A percentile compares a stretch with the other conserved stretches of the same genome.
Conservation (phyloP, 352 stramenopile species). For the Thraustotheca clavata region DNA sequence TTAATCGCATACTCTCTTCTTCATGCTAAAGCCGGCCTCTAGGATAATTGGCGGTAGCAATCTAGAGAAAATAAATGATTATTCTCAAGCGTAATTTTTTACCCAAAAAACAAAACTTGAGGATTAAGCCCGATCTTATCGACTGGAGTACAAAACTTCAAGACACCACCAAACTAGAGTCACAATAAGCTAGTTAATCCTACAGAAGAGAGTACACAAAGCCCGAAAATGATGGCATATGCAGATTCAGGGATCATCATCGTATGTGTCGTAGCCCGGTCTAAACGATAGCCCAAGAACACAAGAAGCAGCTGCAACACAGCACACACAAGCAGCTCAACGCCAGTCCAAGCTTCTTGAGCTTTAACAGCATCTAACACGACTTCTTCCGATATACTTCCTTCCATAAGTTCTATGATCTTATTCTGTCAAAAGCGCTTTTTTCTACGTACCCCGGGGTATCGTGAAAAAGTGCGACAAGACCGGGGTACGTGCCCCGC, state of each 20-base stretch:
- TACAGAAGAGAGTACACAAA: conserved; percentile 38
- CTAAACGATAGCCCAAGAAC: conserved; percentile 70
- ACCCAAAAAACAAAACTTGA: conserved; percentile 79
- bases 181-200: neutral
- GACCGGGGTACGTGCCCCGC: too few species aligned
- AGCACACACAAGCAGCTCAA: conserved; percentile 72
- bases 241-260: conserved; percentile 74
- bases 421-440: too few species aligned
- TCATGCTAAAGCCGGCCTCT: conserved; percentile 82
- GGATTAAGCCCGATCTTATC: conserved; percentile 68
- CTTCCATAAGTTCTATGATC: too few species aligned
- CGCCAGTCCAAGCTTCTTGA: conserved; percentile 38
- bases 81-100: conserved; percentile 23
- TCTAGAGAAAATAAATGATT: conserved; percentile 40
- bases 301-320: conserved; percentile 75
- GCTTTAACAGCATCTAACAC: neutral
- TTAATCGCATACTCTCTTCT: conserved; percentile 62
- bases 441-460: too few species aligned
- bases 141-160: conserved; percentile 74
- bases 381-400: neutral
- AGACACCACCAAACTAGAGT: conserved; percentile 54
- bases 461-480: too few species aligned
- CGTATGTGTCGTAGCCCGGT: conserved; percentile 38
- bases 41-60: conserved; percentile 78
- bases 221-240: conserved; percentile 73